Evolutionary conservation across 2,329 filamentous ascomycete genomes (phyloP).

Genomic region (Botrytis cinerea): DNA sequence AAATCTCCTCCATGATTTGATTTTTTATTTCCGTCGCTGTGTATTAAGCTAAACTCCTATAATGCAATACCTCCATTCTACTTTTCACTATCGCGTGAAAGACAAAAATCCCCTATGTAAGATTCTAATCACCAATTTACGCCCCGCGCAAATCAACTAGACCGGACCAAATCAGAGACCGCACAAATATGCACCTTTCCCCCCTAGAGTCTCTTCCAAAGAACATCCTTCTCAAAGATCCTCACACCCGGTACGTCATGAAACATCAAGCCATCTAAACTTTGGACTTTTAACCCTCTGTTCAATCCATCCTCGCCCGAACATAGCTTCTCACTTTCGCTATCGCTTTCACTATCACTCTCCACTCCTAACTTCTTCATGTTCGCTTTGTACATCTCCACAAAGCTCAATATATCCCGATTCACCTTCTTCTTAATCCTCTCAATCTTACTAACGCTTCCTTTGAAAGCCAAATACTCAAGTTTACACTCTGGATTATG

Average conservation of each 20-base stretch:
- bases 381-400: not conserved
- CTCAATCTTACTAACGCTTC: conserved; percentile 47
- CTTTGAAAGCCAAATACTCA: conserved; percentile 58
- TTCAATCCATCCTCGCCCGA: not conserved
- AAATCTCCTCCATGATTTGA: not conserved
- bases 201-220: conserved; percentile 46
- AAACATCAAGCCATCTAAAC: conserved; percentile 46
- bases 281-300: conserved; percentile 42
- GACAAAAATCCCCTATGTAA: not conserved
- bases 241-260: conserved; percentile 51
- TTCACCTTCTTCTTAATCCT: conserved; percentile 28
- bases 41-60: not conserved
- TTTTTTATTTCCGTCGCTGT: not conserved
- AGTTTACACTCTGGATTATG: conserved; percentile 57
- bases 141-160: not conserved
- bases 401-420: conserved; percentile 14
- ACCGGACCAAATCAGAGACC: not conserved
- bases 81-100: too few species aligned
- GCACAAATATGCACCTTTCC: not conserved
- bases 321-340: conserved; percentile 39
- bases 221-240: conserved; percentile 61
- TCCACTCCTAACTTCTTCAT: not conserved
- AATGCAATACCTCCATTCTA: not conserved
- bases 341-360: conserved; percentile 14
- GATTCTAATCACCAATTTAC: not conserved